Conservation (phyloP, 768 basidiomycete species). For the Basidioascus undulatus region DNA sequence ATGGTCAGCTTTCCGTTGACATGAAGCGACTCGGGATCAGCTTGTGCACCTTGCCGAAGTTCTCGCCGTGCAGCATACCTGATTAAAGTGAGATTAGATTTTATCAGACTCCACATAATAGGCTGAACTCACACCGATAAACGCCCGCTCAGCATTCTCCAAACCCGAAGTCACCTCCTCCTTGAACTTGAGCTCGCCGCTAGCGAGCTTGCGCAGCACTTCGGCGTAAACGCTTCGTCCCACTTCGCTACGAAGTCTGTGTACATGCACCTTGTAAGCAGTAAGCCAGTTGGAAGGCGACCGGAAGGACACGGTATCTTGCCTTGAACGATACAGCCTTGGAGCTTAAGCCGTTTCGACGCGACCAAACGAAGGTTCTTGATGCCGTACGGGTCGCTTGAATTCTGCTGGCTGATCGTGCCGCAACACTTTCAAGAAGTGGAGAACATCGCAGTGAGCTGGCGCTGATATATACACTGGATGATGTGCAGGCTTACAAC, state of each 20-base stretch:
- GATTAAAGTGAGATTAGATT: too few relatives aligned
- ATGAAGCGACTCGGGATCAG: too few relatives aligned
- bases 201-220: conserved; percentile 9
- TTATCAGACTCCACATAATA: too few relatives aligned
- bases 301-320: too few relatives aligned
- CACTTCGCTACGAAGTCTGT: conserved; percentile 10
- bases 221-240: conserved; percentile 12
- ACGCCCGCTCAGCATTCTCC: conserved; percentile 8
- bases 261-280: conserved; percentile 1
- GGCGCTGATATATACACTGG: too few relatives aligned
- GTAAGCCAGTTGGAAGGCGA: too few relatives aligned
- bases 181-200: conserved; percentile 11
- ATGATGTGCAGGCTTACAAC: too few relatives aligned
- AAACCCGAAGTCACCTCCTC: conserved; percentile 13
- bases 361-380: too few relatives aligned
- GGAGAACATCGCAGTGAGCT: too few relatives aligned
- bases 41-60: conserved; percentile 4
- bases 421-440: conserved; percentile 9
- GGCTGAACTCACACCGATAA: too few relatives aligned
- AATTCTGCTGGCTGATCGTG: conserved; percentile 8
- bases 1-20: too few relatives aligned
- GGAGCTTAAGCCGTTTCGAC: conserved; percentile 9
- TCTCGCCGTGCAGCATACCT: neutral
- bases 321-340: conserved; percentile 11
- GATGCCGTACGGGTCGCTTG: conserved; percentile 7